A percentile compares a stretch with the other conserved stretches of the same genome.
phyloP scores from a whole-genome alignment of 2,329 filamentous ascomycete genomes.

The Alternaria arborescens region DNA sequence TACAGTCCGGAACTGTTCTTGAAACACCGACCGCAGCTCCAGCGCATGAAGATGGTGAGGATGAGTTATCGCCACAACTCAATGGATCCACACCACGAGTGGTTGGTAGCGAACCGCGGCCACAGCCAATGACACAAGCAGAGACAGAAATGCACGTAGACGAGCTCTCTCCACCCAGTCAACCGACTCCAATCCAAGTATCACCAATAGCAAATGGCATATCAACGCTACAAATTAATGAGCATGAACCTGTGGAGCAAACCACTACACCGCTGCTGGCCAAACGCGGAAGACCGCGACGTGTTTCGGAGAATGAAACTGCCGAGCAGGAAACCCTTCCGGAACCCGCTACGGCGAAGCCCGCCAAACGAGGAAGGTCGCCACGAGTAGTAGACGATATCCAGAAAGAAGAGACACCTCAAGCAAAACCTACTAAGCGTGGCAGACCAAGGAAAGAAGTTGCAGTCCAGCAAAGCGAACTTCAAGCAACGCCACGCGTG shows the following conservation, averaged over 20 bases:
- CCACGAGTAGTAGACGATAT: conserved; percentile 3
- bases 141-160: conserved; percentile 31
- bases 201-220: conserved; percentile 7
- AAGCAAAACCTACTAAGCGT: conserved; percentile 16
- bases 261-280: background rate
- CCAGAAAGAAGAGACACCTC: background rate
- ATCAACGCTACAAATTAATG: background rate
- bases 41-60: conserved; percentile 36
- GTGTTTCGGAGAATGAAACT: background rate
- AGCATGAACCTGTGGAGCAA: conserved; percentile 4
- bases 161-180: conserved; percentile 23
- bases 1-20: conserved; percentile 19
- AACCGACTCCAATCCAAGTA: conserved; percentile 16
- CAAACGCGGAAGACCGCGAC: conserved; percentile 15
- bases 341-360: background rate
- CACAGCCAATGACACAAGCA: conserved; percentile 15
- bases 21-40: conserved; percentile 25
- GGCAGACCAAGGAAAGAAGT: conserved; percentile 23
- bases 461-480: conserved; percentile 7
- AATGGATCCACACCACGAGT: conserved; percentile 6
- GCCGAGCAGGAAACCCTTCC: background rate
- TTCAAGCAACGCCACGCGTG: conserved; percentile 23
- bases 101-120: conserved; percentile 6
- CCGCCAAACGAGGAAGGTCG: conserved; percentile 16
- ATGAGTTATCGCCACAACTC: conserved; percentile 39